Conservation (phyloP, 495 filamentous ascomycete species). For the Achaetomiella virescens region DNA sequence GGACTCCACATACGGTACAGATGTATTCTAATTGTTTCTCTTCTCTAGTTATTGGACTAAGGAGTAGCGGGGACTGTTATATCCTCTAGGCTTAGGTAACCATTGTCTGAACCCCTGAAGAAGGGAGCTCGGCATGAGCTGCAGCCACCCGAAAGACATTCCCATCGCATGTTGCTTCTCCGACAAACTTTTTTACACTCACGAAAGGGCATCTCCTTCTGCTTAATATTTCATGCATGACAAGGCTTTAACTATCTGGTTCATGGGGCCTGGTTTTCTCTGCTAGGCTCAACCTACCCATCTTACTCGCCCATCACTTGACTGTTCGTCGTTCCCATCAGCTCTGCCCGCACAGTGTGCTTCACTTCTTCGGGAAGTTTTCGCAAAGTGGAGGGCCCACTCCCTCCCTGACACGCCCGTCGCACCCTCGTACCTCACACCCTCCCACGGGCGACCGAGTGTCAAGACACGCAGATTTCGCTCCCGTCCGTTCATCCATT, state of each 20-base stretch:
- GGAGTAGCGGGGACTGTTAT: not conserved
- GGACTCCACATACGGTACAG: no score
- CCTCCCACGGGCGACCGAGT: conserved; percentile 14
- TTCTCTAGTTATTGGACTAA: not conserved
- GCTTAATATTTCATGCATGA: no score
- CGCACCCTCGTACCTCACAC: not conserved
- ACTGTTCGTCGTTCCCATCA: no score
- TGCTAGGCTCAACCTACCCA: no score
- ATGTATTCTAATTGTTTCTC: not conserved
- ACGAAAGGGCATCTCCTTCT: no score
- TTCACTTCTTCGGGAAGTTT: conserved; percentile 21
- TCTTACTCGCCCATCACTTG: no score
- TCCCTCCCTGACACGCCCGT: conserved; percentile 3
- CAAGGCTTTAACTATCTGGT: no score
- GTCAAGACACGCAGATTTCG: conserved; percentile 16
- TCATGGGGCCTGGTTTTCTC: no score
- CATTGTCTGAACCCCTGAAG: not conserved
- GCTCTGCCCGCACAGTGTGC: conserved; percentile 2
- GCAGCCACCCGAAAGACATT: no score
- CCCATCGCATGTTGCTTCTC: no score
- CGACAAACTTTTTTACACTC: no score
- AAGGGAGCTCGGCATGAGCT: not conserved
- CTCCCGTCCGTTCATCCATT: conserved; percentile 1
- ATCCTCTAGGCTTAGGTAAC: not conserved
- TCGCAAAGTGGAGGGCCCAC: conserved; percentile 16